phyloP scores from a whole-genome alignment of 2,329 filamentous ascomycete species.

The Cercospora sp. region DNA sequence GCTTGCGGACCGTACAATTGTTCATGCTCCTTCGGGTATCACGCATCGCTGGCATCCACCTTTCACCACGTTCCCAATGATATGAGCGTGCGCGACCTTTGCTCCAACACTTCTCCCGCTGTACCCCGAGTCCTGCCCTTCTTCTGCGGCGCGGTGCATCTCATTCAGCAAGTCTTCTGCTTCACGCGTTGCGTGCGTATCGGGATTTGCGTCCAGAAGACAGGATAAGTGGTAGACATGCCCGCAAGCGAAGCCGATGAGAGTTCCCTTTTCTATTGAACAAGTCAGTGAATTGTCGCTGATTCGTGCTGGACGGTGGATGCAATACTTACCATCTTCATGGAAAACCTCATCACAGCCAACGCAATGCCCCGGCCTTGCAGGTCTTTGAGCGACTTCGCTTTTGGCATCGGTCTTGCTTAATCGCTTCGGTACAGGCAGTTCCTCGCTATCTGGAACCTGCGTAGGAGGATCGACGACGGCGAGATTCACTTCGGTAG shows the following conservation, averaged over 20 bases:
- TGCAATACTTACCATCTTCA: slow-evolving; percentile 39
- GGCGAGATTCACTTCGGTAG: slow-evolving; percentile 37
- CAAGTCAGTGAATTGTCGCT: not conserved
- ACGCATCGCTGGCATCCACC: slow-evolving; percentile 27
- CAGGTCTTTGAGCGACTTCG: slow-evolving; percentile 18
- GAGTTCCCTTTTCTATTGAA: slow-evolving; percentile 61
- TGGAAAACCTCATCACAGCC: slow-evolving; percentile 42
- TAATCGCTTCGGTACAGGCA: slow-evolving; percentile 27
- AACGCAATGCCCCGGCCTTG: slow-evolving; percentile 43
- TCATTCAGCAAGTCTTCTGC: slow-evolving; percentile 38
- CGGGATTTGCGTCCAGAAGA: slow-evolving; percentile 52
- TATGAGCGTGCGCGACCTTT: slow-evolving; percentile 82
- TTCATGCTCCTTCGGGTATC: slow-evolving; percentile 21
- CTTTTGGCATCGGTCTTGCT: slow-evolving; percentile 26
- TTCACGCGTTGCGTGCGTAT: slow-evolving; percentile 40
- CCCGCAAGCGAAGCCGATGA: slow-evolving; percentile 78
- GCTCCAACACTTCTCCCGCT: slow-evolving; percentile 68
- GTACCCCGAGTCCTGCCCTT: slow-evolving; percentile 44
- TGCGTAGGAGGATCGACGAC: slow-evolving; percentile 36
- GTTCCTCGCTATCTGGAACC: slow-evolving; percentile 27
- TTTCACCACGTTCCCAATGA: slow-evolving; percentile 64
- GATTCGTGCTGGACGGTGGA: not conserved
- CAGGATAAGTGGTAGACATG: slow-evolving; percentile 79
- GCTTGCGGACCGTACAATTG: not conserved
- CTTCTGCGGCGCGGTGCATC: slow-evolving; percentile 49